These are phyloP conservation scores for Chlamydomonas eustigma DNA, from an alignment of 139 green algal genomes.

Conservation along the genomic window DNA sequence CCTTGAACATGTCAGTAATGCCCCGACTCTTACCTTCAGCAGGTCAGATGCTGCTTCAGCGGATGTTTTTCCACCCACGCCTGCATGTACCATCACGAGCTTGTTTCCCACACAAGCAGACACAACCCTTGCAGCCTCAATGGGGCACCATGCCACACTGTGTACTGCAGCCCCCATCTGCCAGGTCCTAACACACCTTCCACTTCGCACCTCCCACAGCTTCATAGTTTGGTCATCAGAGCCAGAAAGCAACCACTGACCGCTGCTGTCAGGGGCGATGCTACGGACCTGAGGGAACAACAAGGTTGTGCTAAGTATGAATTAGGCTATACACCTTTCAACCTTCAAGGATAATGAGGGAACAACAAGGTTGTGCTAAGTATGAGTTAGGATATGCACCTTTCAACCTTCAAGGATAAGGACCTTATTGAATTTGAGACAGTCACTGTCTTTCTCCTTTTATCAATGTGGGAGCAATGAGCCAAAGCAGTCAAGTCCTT, in stretches of 20 bases:
- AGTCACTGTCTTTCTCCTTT: too few relatives aligned
- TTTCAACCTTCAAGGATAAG: not conserved
- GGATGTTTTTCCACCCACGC: constrained; percentile 31
- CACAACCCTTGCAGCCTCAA: constrained; percentile 39
- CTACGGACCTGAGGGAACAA: constrained; percentile 59
- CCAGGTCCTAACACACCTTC: constrained; percentile 48
- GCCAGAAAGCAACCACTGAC: constrained; percentile 82
- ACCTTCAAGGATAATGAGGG: too few relatives aligned
- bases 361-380: not conserved
- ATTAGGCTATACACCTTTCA: too few relatives aligned
- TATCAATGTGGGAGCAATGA: not conserved
- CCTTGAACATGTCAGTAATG: too few relatives aligned
- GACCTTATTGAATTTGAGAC: too few relatives aligned
- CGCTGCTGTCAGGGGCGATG: constrained; percentile 59
- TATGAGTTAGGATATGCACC: not conserved
- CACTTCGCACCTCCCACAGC: constrained; percentile 82
- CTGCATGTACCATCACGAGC: constrained; percentile 60
- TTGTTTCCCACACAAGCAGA: constrained; percentile 30
- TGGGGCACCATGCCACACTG: constrained; percentile 73
- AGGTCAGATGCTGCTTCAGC: constrained; percentile 15
- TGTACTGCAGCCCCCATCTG: constrained; percentile 42
- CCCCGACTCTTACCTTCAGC: constrained; percentile 9
- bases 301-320: too few relatives aligned
- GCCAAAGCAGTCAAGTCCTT: too few relatives aligned
- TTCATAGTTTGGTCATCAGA: constrained; percentile 61